Conservation (phyloP, 2,329 filamentous ascomycete genomes). For the Macrophomina pseudophaseolina region DNA sequence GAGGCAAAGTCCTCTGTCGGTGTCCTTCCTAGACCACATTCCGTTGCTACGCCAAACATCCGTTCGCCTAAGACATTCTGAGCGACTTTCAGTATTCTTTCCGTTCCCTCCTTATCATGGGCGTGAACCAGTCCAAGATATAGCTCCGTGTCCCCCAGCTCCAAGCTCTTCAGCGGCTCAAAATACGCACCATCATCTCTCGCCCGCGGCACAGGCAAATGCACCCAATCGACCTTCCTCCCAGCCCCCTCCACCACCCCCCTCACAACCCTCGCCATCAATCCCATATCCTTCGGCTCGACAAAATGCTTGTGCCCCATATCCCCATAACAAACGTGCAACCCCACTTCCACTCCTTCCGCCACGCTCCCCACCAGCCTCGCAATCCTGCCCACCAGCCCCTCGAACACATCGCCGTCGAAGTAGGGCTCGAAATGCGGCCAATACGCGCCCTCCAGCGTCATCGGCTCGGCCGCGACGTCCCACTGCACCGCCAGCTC, state of each 20-base stretch:
- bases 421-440: constrained; percentile 39
- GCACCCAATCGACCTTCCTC: constrained; percentile 47
- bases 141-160: constrained; percentile 5
- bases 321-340: constrained; percentile 57
- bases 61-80: constrained; percentile 5
- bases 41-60: constrained; percentile 10
- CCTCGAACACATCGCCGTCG: constrained; percentile 37
- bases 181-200: constrained; percentile 17
- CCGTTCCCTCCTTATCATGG: constrained; percentile 14
- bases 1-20: constrained; percentile 36
- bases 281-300: constrained; percentile 46
- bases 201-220: constrained; percentile 41
- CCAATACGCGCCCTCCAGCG: constrained; percentile 34
- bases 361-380: constrained; percentile 40
- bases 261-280: constrained; percentile 47
- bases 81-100: not conserved
- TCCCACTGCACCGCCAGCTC: constrained; percentile 46
- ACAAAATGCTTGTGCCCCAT: constrained; percentile 50
- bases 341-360: constrained; percentile 47
- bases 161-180: constrained; percentile 10
- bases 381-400: constrained; percentile 42
- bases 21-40: constrained; percentile 43
- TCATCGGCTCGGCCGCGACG: constrained; percentile 41
- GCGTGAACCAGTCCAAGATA: constrained; percentile 21
- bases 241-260: constrained; percentile 35